A percentile compares a stretch with the other conserved stretches of the same genome.
Evolutionary conservation across 352 stramenopile species (phyloP).

Genomic region (Paralagenidium karlingii): DNA sequence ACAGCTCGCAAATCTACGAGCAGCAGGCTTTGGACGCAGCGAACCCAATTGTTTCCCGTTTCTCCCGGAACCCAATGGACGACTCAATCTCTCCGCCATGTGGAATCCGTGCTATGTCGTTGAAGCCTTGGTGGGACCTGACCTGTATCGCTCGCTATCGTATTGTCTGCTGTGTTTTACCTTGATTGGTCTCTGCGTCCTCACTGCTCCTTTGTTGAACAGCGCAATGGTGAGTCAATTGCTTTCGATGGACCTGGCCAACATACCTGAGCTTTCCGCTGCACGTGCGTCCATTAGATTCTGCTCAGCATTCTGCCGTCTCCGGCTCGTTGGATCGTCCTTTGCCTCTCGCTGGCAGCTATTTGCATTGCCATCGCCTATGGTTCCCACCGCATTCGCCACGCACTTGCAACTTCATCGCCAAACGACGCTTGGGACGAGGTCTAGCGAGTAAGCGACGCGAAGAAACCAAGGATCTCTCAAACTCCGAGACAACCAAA

Average conservation of each 20-base stretch:
- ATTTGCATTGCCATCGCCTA: conserved; percentile 27
- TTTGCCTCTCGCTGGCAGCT: conserved; percentile 24
- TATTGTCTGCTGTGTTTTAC: conserved; percentile 45
- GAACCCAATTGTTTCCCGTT: conserved; percentile 76
- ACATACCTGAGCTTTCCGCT: neutral
- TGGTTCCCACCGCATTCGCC: conserved; percentile 39
- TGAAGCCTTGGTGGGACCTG: conserved; percentile 58
- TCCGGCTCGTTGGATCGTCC: conserved; percentile 43
- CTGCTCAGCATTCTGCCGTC: conserved; percentile 48
- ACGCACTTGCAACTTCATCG: too few relatives aligned
- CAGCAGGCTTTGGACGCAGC: conserved; percentile 54
- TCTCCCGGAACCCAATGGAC: conserved; percentile 53
- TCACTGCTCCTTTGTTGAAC: conserved; percentile 64
- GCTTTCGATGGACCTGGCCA: too few relatives aligned
- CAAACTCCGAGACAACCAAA: too few relatives aligned
- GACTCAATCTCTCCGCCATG: conserved; percentile 62
- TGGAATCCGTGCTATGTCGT: conserved; percentile 76
- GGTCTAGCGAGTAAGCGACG: too few relatives aligned
- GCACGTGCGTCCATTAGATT: conserved; percentile 31
- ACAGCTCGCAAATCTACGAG: conserved; percentile 30
- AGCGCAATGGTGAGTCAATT: too few relatives aligned
- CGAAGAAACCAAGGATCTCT: too few relatives aligned
- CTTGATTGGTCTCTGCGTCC: conserved; percentile 43
- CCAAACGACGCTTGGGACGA: too few relatives aligned
- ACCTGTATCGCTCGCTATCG: conserved; percentile 55